Base-by-base conservation (phyloP, 306 rosid species). In the Styphnolobium japonicum region DNA sequence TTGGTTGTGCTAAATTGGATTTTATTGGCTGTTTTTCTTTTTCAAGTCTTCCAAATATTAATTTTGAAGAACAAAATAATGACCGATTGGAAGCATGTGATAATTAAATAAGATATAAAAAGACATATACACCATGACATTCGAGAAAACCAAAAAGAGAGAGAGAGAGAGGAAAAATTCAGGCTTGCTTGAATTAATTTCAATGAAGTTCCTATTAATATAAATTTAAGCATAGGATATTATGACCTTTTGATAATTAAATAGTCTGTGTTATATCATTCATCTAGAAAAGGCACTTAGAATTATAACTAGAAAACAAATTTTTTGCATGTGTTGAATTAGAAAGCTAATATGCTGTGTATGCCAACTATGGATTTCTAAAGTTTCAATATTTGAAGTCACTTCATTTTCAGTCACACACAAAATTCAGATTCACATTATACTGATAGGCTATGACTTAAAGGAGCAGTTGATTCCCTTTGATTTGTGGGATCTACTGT, bases 351-450 rank as follows among this genome's bases (percentile, higher is more conserved):
- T 52, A 34, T 34, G 22, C 16, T 52, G 64, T 52, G 42, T 37
- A 39, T 21, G 22, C 39, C 23, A 12, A 73, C 25, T 37, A 6
- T 36, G 15, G 4, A 39, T 55, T 55, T 53, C 25, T 43, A 10
- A 40, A 8, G 34, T 56, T 67, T 14, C 58, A 68, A 43, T 68
- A 51, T 78, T 16, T 67, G 6, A 7, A 23, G 64, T 10, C 49
- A 37, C 45, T 66, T 77, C 25, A 57, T 57, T 40, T 15, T 69
- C 29, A 15, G 57, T 56, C 27, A 68, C 72, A 75, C 58, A 68
- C 29, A 58, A 6, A 16, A 40, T 67, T 25, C 16, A 11, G 21
- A 43, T 36, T 42, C 49, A 57, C 36, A 11, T 8, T 3, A 10
- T 12, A 6, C 8, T 57, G 16, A 58, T 23, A 5, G 40, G 55